Evolutionary conservation across 1,284 basidiomycete species (phyloP).

Genomic region (Apiotrichum mycotoxinovorans): DNA sequence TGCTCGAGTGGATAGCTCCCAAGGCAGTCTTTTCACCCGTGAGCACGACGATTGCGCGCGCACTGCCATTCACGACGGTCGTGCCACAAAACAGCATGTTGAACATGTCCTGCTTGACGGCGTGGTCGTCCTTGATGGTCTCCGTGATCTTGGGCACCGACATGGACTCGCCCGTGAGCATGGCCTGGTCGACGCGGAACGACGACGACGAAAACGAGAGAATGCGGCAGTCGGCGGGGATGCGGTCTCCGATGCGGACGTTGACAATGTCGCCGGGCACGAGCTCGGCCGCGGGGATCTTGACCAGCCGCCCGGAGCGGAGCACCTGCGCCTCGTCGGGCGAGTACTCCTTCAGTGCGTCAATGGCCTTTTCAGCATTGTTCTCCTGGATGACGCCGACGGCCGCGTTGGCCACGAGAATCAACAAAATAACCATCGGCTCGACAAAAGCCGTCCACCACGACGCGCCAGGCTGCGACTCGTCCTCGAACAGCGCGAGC

Average conservation of each 20-base stretch:
- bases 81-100: slow-evolving; percentile 95
- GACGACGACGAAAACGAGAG: slow-evolving; percentile 77
- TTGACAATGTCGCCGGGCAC: slow-evolving; percentile 90
- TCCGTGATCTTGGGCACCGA: slow-evolving; percentile 76
- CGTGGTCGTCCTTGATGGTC: slow-evolving; percentile 63
- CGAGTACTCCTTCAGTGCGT: slow-evolving; percentile 92
- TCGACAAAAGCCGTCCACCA: slow-evolving; percentile 77
- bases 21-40: slow-evolving; percentile 85
- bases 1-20: slow-evolving; percentile 91
- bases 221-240: slow-evolving; percentile 88
- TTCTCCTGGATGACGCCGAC: slow-evolving; percentile 94
- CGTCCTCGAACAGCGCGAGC: slow-evolving; percentile 78
- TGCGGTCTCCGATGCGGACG: slow-evolving; percentile 85
- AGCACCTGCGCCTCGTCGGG: slow-evolving; percentile 91
- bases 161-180: slow-evolving; percentile 86
- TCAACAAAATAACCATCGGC: slow-evolving; percentile 85
- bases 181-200: slow-evolving; percentile 89
- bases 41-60: slow-evolving; percentile 75
- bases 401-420: slow-evolving; percentile 86
- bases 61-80: slow-evolving; percentile 85
- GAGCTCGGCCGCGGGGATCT: slow-evolving; percentile 76
- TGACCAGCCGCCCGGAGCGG: slow-evolving; percentile 65
- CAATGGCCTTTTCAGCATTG: slow-evolving; percentile 91
- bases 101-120: slow-evolving; percentile 93
- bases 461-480: slow-evolving; percentile 58